Evolutionary conservation across 2,329 filamentous ascomycete species (phyloP).

Genomic region (Colletotrichum viniferum): DNA sequence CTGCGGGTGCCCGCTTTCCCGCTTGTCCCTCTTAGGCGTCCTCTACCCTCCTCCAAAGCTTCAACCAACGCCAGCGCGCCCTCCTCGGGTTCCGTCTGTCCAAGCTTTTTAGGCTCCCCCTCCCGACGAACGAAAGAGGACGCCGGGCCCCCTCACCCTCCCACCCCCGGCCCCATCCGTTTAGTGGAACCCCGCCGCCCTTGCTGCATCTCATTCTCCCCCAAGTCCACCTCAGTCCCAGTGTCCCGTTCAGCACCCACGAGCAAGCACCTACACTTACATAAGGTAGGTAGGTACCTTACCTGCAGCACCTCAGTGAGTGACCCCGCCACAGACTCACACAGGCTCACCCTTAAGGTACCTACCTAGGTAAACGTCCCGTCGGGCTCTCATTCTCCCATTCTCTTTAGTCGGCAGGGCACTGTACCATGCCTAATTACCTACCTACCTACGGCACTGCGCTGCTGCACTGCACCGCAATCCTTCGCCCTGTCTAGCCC

Average conservation of each 20-base stretch:
- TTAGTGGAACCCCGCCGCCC: slow-evolving; percentile 15
- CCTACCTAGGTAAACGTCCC: neutral
- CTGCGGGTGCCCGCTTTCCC: neutral
- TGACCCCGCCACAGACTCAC: neutral
- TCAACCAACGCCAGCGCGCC: neutral
- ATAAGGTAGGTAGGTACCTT: too few relatives aligned
- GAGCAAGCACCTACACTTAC: too few relatives aligned
- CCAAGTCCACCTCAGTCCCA: neutral
- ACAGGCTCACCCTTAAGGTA: neutral
- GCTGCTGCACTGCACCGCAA: neutral
- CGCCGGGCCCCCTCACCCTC: slow-evolving; percentile 10
- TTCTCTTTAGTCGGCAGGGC: neutral
- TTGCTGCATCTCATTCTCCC: neutral
- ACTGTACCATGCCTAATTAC: neutral
- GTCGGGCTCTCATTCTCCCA: neutral
- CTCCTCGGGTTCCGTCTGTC: slow-evolving; percentile 14
- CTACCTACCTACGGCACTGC: neutral
- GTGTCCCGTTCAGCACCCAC: neutral
- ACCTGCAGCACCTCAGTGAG: too few relatives aligned
- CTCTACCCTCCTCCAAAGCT: neutral
- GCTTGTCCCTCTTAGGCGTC: neutral
- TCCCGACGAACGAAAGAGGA: neutral
- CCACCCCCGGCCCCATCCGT: slow-evolving; percentile 17
- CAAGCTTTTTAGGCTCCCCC: slow-evolving; percentile 18
- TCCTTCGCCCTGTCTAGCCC: neutral